phyloP scores from a whole-genome alignment of 176 grass and related monocot species.

The Themeda triandra region DNA sequence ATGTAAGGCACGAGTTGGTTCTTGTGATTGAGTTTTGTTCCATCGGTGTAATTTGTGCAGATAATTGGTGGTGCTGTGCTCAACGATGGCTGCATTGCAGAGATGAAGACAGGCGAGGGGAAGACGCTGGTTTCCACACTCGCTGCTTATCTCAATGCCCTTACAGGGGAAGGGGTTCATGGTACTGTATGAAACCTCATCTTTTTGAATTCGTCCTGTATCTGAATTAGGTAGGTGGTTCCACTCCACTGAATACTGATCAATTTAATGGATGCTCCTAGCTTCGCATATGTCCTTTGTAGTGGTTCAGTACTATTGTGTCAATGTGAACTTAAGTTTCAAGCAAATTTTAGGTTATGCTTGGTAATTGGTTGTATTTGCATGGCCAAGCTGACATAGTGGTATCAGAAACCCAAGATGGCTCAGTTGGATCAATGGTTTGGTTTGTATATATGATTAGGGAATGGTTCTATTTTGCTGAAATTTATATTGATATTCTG shows the following conservation, averaged over 20 bases:
- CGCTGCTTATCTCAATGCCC: constrained; percentile 81
- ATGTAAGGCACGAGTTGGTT: not conserved
- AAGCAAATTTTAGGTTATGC: not conserved
- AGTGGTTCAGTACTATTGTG: not conserved
- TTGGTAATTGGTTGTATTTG: not conserved
- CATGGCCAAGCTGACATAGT: not conserved
- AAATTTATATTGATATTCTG: not conserved
- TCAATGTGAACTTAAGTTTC: not conserved
- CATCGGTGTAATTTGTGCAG: constrained; percentile 22
- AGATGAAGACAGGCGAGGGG: constrained; percentile 97
- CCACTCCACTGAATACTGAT: not conserved
- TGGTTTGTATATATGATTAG: not conserved
- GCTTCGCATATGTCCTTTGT: not conserved
- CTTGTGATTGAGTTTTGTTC: not conserved
- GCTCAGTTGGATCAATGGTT: not conserved
- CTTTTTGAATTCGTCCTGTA: not conserved
- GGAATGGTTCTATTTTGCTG: not conserved
- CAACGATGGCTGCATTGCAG: constrained; percentile 94
- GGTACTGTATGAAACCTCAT: constrained; percentile 44
- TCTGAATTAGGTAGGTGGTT: not conserved
- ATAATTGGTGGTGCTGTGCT: constrained; percentile 97
- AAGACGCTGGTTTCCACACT: constrained; percentile 92
- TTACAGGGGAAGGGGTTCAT: constrained; percentile 87
- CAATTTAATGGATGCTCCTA: not conserved
- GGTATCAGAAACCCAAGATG: not conserved